These are phyloP conservation scores for Bruguiera parviflora DNA, from an alignment of 345 rosid species.

Conservation along the genomic window DNA sequence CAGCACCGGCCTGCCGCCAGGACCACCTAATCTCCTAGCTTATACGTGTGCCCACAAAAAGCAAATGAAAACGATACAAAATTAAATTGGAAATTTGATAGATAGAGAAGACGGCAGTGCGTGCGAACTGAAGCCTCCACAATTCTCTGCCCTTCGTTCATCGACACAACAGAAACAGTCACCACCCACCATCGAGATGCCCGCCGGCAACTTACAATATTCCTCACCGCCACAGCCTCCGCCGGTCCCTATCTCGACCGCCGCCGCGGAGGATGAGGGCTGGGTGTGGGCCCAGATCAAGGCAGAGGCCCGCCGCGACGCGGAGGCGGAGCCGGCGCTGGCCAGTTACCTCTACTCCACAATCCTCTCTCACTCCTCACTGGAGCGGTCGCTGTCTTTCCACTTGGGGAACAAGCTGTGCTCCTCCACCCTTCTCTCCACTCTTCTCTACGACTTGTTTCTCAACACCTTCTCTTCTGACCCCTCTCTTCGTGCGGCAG, in stretches of 20 bases:
- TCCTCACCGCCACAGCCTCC: constrained; percentile 26
- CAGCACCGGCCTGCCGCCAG: too few relatives aligned
- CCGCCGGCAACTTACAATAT: constrained; percentile 54
- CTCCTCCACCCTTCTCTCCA: constrained; percentile 92
- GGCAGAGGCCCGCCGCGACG: constrained; percentile 87
- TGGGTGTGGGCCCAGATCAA: constrained; percentile 84
- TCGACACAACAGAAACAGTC: not conserved
- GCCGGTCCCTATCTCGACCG: constrained; percentile 15
- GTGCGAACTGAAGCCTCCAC: too few relatives aligned
- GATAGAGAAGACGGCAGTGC: too few relatives aligned
- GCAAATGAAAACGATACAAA: too few relatives aligned
- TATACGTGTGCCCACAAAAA: too few relatives aligned
- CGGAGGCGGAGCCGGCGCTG: constrained; percentile 90
- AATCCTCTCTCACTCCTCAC: constrained; percentile 83
- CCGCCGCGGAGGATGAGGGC: constrained; percentile 52
- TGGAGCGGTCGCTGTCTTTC: constrained; percentile 81
- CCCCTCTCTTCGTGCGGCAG: constrained; percentile 65
- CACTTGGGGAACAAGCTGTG: constrained; percentile 96
- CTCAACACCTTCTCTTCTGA: constrained; percentile 77
- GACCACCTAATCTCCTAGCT: too few relatives aligned
- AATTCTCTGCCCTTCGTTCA: too few relatives aligned
- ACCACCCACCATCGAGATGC: constrained; percentile 28
- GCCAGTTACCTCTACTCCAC: constrained; percentile 97
- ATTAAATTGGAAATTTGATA: too few relatives aligned
- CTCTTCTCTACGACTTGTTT: constrained; percentile 89